Percentiles rank a stretch among this genome's conserved stretches.
Conservation (phyloP, 345 rosid species). For the Reutealis trisperma region DNA sequence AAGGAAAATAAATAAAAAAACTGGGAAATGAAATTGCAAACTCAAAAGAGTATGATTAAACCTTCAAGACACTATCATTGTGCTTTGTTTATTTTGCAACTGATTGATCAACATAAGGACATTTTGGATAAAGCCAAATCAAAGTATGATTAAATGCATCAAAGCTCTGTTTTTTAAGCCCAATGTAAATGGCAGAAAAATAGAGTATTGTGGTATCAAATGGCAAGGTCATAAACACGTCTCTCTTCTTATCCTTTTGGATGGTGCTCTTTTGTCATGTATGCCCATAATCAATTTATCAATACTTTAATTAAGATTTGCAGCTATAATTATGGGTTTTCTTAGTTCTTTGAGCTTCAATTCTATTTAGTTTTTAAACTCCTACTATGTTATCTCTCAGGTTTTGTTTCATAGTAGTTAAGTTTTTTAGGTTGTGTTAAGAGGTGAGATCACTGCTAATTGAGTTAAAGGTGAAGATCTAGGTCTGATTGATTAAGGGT, state of each 20-base stretch:
- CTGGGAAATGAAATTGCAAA: too few relatives aligned
- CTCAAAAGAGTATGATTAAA: too few relatives aligned
- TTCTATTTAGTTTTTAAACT: not conserved
- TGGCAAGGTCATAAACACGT: too few relatives aligned
- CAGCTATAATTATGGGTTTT: not conserved
- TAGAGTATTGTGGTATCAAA: too few relatives aligned
- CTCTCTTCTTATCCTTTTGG: not conserved
- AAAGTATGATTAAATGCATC: too few relatives aligned
- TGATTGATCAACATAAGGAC: slow-evolving; percentile 76
- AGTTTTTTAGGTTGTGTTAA: not conserved
- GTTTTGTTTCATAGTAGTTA: not conserved
- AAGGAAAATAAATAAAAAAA: too few relatives aligned
- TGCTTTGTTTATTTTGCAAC: slow-evolving; percentile 39
- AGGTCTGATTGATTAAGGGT: not conserved
- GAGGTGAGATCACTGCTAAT: not conserved
- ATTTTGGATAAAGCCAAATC: slow-evolving; percentile 62
- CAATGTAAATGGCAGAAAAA: too few relatives aligned
- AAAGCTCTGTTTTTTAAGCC: too few relatives aligned
- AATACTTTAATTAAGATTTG: not conserved
- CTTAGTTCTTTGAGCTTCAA: not conserved
- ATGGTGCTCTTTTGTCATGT: not conserved
- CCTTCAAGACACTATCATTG: too few relatives aligned
- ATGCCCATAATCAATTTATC: not conserved
- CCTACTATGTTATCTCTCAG: too few relatives aligned
- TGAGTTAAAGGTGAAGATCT: not conserved